Evolutionary conservation across 2,329 filamentous ascomycete species (phyloP), one percentile per base, ranked within the genome.

Genomic region (Xylariaceae sp.): DNA sequence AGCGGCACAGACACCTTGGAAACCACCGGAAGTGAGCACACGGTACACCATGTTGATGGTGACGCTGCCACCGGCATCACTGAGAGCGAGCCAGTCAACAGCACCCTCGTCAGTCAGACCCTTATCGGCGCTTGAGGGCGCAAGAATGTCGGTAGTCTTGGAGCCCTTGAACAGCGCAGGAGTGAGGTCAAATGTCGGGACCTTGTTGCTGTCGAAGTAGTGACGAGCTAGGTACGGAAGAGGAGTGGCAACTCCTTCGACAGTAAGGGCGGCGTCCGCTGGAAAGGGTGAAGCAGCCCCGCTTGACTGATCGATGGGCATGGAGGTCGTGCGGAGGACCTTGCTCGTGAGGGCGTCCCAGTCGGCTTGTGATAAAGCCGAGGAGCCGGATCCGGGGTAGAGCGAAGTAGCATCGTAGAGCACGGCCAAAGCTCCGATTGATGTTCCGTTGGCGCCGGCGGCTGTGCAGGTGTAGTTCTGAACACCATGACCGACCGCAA

Each of bases 381-480:
- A 59, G 45, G 54, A 43, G 5, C 71, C 60, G 6, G 72, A 70
- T 18, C 71, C 71, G 0, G 81, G 80, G 66, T 78, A 81, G n/a
- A 83, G 69, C 4, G 57, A 31, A 12, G 75, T 78, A 58, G 77
- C 71, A 61, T 86, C 81, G 75, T 82, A 84, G 54, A 86, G 77
- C 48, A 79, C 76, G 55, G 83, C 83, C 19, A 84, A 71, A 43
- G 83, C 83, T 42, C 83, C 82, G 17, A 70, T 66, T n/a, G 75
- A 67, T 6, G 61, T 61, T 31, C 75, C 71, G 0, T 61, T 58
- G 2, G 65, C 67, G 10, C 69, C 66, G 14, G 63, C 57, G 12
- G 62, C 50, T 31, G 61, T 65, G 69, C 84, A 88, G 36, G 81
- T 84, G 74, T 88, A 88, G 77, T 88, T 88, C 63, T 88, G 84